Base-by-base conservation (phyloP, 352 stramenopile species). In the Phytophthora uliginosa region DNA sequence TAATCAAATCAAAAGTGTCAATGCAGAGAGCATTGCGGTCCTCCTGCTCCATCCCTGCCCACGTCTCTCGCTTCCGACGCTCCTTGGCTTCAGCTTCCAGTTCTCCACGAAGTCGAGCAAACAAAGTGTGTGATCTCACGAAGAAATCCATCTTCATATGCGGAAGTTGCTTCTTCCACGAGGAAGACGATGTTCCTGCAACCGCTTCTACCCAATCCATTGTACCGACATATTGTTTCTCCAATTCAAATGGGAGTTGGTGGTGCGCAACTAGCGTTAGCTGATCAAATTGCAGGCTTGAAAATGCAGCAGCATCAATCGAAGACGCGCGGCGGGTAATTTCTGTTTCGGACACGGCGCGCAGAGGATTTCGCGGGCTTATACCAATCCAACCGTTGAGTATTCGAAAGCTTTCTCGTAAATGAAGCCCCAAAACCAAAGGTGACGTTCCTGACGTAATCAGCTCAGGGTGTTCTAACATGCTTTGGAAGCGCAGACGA, bases 351-450 rank as follows among this genome's bases (percentile, higher is more conserved):
- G 54, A 59, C n/a, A 84, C 67, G n/a, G 38, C 17, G 9, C 13
- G 7, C 6, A 91, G 48, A 8, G 85, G 87, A 28, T 87, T 94
- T 12, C 85, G 82, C 8, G 71, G 26, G 36, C 75, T 85, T 1
- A n/a, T 77, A 15, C 52, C 15, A 36, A 93, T 78, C 87, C 87
- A 94, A 3, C 74, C 24, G 50, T 92, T 92, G 9, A 92, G 73
- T 34, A 85, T 71, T 24, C 40, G 31, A 22, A 92, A 88, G 38
- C 80, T 92, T 47, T 81, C 64, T 10, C 83, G 81, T 52, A 94
- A 20, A 67, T 90, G 79, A 28, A 79, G 31, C 5, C 85, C 74
- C 56, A 70, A 78, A 3, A 69, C 45, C 18, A 92, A 71, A 8
- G 84, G 75, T 0, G 82, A 90, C 3, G 75, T 64, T 4, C 76